phyloP scores from a whole-genome alignment of 768 basidiomycete species.

The Psilocybe cyanescens region DNA sequence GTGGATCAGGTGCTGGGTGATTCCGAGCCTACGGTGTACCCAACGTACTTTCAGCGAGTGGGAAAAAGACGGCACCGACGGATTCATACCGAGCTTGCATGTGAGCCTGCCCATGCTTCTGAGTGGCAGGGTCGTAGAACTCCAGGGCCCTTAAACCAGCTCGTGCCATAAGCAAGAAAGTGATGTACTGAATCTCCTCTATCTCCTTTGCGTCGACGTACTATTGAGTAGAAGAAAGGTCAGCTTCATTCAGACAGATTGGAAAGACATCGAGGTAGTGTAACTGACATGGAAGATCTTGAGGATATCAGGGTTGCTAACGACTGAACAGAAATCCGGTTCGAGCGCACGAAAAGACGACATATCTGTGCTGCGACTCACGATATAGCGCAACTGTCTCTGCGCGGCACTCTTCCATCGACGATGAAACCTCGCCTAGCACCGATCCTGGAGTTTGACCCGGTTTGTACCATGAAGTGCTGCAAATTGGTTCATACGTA shows the following conservation, averaged over 20 bases:
- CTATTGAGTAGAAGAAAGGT: slow-evolving; percentile 34
- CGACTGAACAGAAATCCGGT: slow-evolving; percentile 47
- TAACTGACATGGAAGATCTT: slow-evolving; percentile 74
- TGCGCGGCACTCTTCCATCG: slow-evolving; percentile 93
- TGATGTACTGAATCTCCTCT: slow-evolving; percentile 80
- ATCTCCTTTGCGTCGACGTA: slow-evolving; percentile 69
- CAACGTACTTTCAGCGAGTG: slow-evolving; percentile 6
- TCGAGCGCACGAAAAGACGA: slow-evolving; percentile 10
- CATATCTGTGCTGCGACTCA: slow-evolving; percentile 36
- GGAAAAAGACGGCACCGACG: slow-evolving; percentile 4
- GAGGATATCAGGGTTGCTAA: slow-evolving; percentile 75
- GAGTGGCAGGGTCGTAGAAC: slow-evolving; percentile 78
- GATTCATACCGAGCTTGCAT: slow-evolving; percentile 81
- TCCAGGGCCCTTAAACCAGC: slow-evolving; percentile 80
- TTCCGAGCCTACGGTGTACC: slow-evolving; percentile 61
- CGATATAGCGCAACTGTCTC: slow-evolving; percentile 85
- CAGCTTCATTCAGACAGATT: neutral
- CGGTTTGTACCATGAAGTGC: slow-evolving; percentile 85
- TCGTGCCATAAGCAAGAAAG: slow-evolving; percentile 87
- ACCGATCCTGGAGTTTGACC: slow-evolving; percentile 86
- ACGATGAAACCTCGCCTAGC: slow-evolving; percentile 86
- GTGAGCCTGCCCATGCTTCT: slow-evolving; percentile 88
- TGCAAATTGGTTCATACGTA: slow-evolving; percentile 27
- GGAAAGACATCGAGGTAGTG: neutral
- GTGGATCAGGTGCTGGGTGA: slow-evolving; percentile 77